Conservation (phyloP, 2,329 filamentous ascomycete genomes). For the Colletotrichum tropicale region DNA sequence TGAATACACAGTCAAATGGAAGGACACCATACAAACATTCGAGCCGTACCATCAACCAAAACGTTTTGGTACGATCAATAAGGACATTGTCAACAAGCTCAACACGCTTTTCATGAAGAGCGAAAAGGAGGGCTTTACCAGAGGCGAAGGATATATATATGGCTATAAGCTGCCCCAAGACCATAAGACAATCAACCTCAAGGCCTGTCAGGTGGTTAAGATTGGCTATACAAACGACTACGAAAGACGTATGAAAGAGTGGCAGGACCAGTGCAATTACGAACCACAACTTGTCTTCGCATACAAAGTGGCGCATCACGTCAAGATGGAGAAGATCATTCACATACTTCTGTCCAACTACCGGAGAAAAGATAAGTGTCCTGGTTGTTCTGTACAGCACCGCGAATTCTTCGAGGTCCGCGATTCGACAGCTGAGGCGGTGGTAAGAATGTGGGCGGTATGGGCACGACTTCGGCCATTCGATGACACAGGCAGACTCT, state of each 20-base stretch:
- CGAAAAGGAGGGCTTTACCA: background rate
- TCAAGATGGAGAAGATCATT: slow-evolving; percentile 31
- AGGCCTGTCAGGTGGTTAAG: slow-evolving; percentile 24
- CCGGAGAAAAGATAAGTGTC: slow-evolving; percentile 29
- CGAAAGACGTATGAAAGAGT: slow-evolving; percentile 25
- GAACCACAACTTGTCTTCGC: slow-evolving; percentile 18
- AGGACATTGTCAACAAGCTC: background rate
- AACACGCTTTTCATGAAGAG: background rate
- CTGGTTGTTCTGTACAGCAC: slow-evolving; percentile 17
- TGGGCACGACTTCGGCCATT: slow-evolving; percentile 33
- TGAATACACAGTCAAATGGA: background rate
- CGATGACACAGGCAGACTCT: slow-evolving; percentile 25
- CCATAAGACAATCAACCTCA: background rate
- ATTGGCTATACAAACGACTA: slow-evolving; percentile 30
- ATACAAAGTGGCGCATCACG: slow-evolving; percentile 23
- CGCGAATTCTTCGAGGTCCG: slow-evolving; percentile 35
- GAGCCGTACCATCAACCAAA: background rate
- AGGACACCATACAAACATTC: background rate
- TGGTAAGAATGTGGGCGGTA: slow-evolving; percentile 28
- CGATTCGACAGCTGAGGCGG: slow-evolving; percentile 9
- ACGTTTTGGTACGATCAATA: background rate
- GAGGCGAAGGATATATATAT: background rate
- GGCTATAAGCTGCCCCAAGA: background rate
- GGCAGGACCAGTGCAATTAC: slow-evolving; percentile 28
- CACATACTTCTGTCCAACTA: slow-evolving; percentile 30